These are phyloP conservation scores for Bothriochloa decipiens DNA, from an alignment of 176 grass and related monocot species.

Conservation along the genomic window DNA sequence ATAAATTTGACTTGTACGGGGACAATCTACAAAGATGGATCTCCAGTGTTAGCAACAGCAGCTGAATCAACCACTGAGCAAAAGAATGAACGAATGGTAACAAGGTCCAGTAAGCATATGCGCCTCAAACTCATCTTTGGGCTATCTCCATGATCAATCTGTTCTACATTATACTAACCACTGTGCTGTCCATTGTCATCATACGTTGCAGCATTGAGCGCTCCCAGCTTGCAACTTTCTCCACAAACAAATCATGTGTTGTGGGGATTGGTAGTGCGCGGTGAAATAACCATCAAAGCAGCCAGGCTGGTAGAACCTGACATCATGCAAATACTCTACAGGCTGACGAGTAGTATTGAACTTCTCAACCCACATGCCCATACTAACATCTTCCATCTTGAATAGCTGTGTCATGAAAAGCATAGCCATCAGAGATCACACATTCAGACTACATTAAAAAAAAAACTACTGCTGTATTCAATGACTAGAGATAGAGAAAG, in stretches of 20 bases:
- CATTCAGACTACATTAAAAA: background rate
- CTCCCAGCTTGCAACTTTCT: slow-evolving; percentile 57
- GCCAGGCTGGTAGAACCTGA: slow-evolving; percentile 67
- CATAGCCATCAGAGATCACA: background rate
- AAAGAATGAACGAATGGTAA: slow-evolving; percentile 42
- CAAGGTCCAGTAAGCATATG: background rate
- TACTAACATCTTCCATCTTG: slow-evolving; percentile 67
- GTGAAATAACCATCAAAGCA: slow-evolving; percentile 70
- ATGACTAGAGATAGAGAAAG: background rate
- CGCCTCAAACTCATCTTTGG: slow-evolving; percentile 15
- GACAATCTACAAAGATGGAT: slow-evolving; percentile 3
- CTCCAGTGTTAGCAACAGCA: slow-evolving; percentile 38
- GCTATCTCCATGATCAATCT: background rate
- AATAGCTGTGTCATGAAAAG: slow-evolving; percentile 22
- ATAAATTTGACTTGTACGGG: slow-evolving; percentile 36
- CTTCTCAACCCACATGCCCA: slow-evolving; percentile 80
- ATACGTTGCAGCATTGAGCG: slow-evolving; percentile 63
- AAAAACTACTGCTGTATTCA: background rate
- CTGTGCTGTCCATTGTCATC: slow-evolving; percentile 4
- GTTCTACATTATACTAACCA: background rate
- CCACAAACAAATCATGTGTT: slow-evolving; percentile 75
- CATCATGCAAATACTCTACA: slow-evolving; percentile 58
- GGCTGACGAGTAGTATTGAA: slow-evolving; percentile 36
- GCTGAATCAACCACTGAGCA: slow-evolving; percentile 22
- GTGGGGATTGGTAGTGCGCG: slow-evolving; percentile 74